Percentiles rank a stretch among this genome's conserved stretches.
Evolutionary conservation across 2,329 filamentous ascomycete species (phyloP).

Genomic region (Zasmidium angulare): DNA sequence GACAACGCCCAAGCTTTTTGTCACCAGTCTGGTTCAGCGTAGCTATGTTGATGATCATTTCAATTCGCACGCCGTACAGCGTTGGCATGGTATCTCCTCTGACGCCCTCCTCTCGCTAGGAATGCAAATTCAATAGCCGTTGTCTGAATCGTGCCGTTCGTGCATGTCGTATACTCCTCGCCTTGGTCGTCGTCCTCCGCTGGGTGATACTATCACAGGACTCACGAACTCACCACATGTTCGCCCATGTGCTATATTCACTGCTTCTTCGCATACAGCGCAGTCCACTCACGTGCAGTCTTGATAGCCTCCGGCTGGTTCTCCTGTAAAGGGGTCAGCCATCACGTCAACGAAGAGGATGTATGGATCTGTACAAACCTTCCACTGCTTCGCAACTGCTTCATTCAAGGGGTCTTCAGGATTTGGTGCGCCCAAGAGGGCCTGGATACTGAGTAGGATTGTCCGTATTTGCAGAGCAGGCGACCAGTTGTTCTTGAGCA

Average conservation of each 20-base stretch:
- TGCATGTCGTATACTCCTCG: neutral
- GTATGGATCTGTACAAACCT: constrained; percentile 42
- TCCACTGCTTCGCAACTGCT: constrained; percentile 97
- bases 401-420: constrained; percentile 98
- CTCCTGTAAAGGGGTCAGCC: constrained; percentile 51
- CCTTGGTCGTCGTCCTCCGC: neutral
- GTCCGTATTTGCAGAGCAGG: constrained; percentile 96
- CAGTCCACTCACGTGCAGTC: constrained; percentile 90
- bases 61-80: neutral
- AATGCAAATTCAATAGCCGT: neutral
- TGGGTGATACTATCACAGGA: neutral
- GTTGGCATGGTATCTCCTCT: neutral
- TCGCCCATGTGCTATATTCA: neutral
- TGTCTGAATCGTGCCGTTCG: neutral
- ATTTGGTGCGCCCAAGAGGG: constrained; percentile 91
- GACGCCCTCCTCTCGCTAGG: neutral
- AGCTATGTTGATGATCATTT: neutral
- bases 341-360: neutral
- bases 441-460: constrained; percentile 97
- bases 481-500: constrained; percentile 99
- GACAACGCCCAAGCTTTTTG: neutral
- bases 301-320: constrained; percentile 89
- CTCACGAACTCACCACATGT: neutral
- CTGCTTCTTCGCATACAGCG: constrained; percentile 62
- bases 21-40: neutral